A percentile compares a stretch with the other conserved stretches of the same genome.
Conservation (phyloP, 208 protist species). For the Endotrypanum monterogeii region DNA sequence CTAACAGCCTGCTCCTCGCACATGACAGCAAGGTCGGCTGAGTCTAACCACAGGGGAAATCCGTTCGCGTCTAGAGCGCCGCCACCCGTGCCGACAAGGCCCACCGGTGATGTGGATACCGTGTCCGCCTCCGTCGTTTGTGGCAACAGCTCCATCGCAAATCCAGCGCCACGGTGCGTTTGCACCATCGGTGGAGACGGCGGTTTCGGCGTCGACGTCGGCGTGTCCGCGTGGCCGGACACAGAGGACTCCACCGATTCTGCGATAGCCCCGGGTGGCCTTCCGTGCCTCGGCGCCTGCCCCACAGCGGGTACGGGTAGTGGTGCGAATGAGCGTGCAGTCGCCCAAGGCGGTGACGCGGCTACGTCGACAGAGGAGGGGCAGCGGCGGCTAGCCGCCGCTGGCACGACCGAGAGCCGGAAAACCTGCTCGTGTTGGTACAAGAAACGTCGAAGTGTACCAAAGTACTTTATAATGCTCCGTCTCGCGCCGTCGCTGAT, state of each 20-base stretch:
- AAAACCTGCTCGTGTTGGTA: conserved; percentile 15
- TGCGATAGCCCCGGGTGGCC: not conserved
- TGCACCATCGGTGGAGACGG: conserved; percentile 7
- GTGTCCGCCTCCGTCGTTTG: not conserved
- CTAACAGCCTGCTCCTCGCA: conserved; percentile 1
- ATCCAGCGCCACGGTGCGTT: conserved; percentile 6
- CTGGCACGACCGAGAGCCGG: conserved; percentile 2
- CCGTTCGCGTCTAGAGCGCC: conserved; percentile 13
- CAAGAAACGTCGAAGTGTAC: conserved; percentile 30
- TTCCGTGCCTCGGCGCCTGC: not conserved
- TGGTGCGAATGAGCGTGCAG: not conserved
- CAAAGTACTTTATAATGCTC: conserved; percentile 30
- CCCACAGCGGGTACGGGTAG: not conserved
- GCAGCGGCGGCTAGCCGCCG: not conserved
- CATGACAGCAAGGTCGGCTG: conserved; percentile 22
- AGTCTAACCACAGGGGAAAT: conserved; percentile 21
- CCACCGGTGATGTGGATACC: not conserved
- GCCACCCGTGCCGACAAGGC: not conserved
- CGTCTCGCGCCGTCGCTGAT: conserved; percentile 24
- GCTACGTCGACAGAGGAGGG: not conserved
- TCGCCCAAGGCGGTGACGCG: not conserved
- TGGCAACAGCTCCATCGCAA: conserved; percentile 2
- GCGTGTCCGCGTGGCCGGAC: not conserved
- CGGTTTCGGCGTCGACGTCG: not conserved
- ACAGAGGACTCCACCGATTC: not conserved